Conservation (phyloP, 2,329 filamentous ascomycete genomes). For the Fusarium sp. region DNA sequence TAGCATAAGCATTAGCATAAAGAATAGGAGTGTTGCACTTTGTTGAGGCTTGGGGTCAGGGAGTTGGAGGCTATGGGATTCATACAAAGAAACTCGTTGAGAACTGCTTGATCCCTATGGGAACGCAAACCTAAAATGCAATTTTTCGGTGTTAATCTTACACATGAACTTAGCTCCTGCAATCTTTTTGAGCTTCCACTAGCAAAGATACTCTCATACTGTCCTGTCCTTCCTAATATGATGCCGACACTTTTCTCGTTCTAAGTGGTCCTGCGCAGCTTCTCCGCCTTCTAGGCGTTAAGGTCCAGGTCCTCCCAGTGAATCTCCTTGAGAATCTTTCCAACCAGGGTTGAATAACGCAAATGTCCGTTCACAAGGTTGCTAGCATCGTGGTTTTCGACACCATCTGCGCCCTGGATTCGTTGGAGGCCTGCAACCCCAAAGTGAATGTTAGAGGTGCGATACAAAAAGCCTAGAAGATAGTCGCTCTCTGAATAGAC, state of each 20-base stretch:
- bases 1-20: constrained; percentile 27
- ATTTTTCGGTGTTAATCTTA: constrained; percentile 31
- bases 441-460: constrained; percentile 83
- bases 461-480: constrained; percentile 88
- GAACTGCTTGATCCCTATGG: constrained; percentile 22
- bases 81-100: constrained; percentile 31
- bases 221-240: constrained; percentile 25
- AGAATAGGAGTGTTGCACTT: constrained; percentile 25
- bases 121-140: constrained; percentile 32
- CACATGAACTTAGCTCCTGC: constrained; percentile 7
- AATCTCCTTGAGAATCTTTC: constrained; percentile 74
- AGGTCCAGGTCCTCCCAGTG: constrained; percentile 75
- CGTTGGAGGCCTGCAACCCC: constrained; percentile 87
- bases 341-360: constrained; percentile 76
- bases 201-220: constrained; percentile 20
- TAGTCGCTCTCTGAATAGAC: constrained; percentile 91
- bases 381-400: constrained; percentile 78
- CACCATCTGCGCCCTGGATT: constrained; percentile 73
- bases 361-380: constrained; percentile 77
- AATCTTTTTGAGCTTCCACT: constrained; percentile 9
- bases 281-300: constrained; percentile 47
- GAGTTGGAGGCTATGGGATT: constrained; percentile 10
- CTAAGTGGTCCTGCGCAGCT: constrained; percentile 38
- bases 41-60: background rate
- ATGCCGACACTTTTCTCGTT: constrained; percentile 37